Conservation (phyloP, 495 filamentous ascomycete species). For the Astrothelium subdiscretum region DNA sequence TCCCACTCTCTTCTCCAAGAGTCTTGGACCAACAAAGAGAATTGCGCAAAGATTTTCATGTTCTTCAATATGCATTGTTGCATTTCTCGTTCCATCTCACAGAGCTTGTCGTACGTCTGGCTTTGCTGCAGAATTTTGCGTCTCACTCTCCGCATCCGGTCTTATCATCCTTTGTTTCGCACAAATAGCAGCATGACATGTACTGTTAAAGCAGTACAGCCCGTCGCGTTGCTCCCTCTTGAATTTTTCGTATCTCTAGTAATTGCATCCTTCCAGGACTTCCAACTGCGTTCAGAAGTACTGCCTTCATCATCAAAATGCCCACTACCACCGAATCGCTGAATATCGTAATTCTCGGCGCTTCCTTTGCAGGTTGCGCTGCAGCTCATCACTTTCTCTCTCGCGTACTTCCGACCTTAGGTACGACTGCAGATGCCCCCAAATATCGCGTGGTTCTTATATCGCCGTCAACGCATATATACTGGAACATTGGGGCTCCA, state of each 20-base stretch:
- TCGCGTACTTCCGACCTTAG: constrained; percentile 30
- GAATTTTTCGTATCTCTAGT: background rate
- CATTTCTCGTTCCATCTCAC: background rate
- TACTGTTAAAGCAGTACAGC: background rate
- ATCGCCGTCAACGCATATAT: constrained; percentile 42
- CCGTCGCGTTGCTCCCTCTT: background rate
- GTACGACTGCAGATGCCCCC: constrained; percentile 20
- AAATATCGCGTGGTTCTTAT: constrained; percentile 43
- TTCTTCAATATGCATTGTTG: background rate
- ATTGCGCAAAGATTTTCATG: background rate
- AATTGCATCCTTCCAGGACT: background rate
- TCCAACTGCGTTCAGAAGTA: background rate
- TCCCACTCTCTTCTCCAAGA: background rate
- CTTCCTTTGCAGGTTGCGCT: constrained; percentile 44
- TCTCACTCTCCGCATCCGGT: background rate
- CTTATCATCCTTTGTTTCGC: background rate
- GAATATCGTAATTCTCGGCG: constrained; percentile 54
- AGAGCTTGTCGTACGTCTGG: background rate
- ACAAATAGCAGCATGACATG: background rate
- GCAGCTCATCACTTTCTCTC: constrained; percentile 49
- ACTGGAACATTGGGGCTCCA: constrained; percentile 41
- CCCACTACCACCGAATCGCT: constrained; percentile 4
- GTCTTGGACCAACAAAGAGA: background rate
- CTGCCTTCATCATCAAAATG: background rate
- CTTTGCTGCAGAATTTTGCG: background rate